Evolutionary conservation across 2,329 filamentous ascomycete genomes (phyloP).

Genomic region (Cladosporium austrohemisphaericum): DNA sequence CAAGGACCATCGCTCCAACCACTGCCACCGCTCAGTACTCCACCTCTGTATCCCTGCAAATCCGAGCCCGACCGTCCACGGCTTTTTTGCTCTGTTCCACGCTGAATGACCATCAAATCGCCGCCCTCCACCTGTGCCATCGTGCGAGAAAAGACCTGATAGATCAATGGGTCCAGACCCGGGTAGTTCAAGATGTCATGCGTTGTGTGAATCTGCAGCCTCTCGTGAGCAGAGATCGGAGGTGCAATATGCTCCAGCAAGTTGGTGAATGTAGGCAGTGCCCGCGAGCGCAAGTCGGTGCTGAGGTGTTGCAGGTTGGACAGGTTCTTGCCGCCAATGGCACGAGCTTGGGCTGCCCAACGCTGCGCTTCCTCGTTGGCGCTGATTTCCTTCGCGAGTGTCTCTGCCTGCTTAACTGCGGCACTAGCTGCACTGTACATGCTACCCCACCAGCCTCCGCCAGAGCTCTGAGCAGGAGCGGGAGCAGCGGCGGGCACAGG

Average conservation of each 20-base stretch:
- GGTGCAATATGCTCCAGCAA: conserved; percentile 93
- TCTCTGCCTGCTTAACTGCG: conserved; percentile 90
- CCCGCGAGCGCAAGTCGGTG: conserved; percentile 71
- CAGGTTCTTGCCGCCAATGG: conserved; percentile 36
- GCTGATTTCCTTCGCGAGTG: conserved; percentile 89
- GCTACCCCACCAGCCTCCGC: conserved; percentile 84
- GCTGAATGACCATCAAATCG: conserved; percentile 89
- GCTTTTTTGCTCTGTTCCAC: conserved; percentile 77
- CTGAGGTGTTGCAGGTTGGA: conserved; percentile 22
- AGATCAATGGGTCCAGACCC: conserved; percentile 86
- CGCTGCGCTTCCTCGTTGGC: conserved; percentile 94
- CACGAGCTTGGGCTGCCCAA: conserved; percentile 91
- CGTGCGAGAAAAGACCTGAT: conserved; percentile 86
- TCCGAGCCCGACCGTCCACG: conserved; percentile 57
- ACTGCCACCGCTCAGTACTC: conserved; percentile 43
- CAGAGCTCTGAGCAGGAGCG: conserved; percentile 19
- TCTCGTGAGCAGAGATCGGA: conserved; percentile 94
- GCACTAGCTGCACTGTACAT: conserved; percentile 75
- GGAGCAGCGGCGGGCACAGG: conserved; percentile 26
- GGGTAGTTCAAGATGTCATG: conserved; percentile 95
- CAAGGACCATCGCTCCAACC: conserved; percentile 94
- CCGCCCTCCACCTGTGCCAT: conserved; percentile 99
- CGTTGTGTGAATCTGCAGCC: conserved; percentile 93
- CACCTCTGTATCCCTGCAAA: conserved; percentile 51
- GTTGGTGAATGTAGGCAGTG: conserved; percentile 89